Conservation (phyloP, 495 filamentous ascomycete genomes). For the Penicillium flavigenum region DNA sequence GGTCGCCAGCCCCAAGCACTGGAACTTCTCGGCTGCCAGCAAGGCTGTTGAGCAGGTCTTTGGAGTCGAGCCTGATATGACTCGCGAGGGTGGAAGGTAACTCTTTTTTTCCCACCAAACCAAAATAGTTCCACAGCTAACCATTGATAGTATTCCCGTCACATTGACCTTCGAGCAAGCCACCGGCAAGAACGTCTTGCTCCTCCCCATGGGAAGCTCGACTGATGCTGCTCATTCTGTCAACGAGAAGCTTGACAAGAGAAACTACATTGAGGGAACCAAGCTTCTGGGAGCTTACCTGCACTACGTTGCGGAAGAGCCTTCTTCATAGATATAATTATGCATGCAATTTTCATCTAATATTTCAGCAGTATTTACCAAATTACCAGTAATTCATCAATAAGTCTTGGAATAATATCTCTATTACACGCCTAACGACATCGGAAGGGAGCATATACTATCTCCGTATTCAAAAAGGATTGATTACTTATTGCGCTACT, state of each 20-base stretch:
- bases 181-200: conserved; percentile 95
- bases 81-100: conserved; percentile 88
- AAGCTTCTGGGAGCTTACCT: conserved; percentile 94
- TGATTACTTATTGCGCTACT: conserved; percentile 1
- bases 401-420: background rate
- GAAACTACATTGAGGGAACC: conserved; percentile 98
- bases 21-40: conserved; percentile 92
- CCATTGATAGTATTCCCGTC: conserved; percentile 75
- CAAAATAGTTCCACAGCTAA: conserved; percentile 18
- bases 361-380: background rate
- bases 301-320: conserved; percentile 94
- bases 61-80: conserved; percentile 90
- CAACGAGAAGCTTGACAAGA: conserved; percentile 96
- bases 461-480: background rate
- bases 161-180: conserved; percentile 97
- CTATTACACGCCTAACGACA: background rate
- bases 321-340: conserved; percentile 26
- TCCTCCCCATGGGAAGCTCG: conserved; percentile 94
- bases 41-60: conserved; percentile 94
- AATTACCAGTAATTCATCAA: background rate
- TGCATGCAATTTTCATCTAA: background rate
- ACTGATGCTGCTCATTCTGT: conserved; percentile 96
- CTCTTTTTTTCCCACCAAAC: conserved; percentile 14
- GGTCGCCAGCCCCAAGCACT: conserved; percentile 94
- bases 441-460: background rate